Evolutionary conservation across 1,284 basidiomycete species (phyloP).

Genomic region (Bjerkandera adusta): DNA sequence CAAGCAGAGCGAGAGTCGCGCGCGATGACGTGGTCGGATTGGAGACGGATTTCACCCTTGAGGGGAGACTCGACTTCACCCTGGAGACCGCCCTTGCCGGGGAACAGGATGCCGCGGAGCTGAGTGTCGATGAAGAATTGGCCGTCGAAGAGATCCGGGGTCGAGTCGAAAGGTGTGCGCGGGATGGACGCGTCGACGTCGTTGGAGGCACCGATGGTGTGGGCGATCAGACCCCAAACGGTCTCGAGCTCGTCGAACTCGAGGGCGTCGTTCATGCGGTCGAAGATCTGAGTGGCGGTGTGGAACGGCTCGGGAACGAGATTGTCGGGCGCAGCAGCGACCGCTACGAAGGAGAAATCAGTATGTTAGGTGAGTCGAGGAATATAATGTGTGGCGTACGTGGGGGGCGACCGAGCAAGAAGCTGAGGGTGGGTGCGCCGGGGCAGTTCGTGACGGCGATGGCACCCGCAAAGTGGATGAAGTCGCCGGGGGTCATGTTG

Average conservation of each 20-base stretch:
- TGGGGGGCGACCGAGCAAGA: slow-evolving; percentile 23
- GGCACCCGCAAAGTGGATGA: slow-evolving; percentile 30
- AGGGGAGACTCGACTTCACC: slow-evolving; percentile 32
- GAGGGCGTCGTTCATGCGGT: slow-evolving; percentile 25
- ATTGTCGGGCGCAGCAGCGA: slow-evolving; percentile 23
- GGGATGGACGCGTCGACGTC: slow-evolving; percentile 25
- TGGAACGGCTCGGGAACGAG: slow-evolving; percentile 31
- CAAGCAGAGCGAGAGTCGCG: slow-evolving; percentile 33
- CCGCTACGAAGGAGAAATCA: too few relatives aligned
- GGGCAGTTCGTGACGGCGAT: slow-evolving; percentile 28
- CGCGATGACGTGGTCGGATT: slow-evolving; percentile 30
- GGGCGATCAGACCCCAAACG: slow-evolving; percentile 28
- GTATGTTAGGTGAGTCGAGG: neutral
- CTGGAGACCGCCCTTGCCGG: slow-evolving; percentile 22
- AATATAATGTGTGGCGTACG: neutral
- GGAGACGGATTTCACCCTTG: slow-evolving; percentile 34
- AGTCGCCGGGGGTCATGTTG: slow-evolving; percentile 29
- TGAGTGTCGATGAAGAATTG: slow-evolving; percentile 41
- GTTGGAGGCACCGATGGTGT: slow-evolving; percentile 27
- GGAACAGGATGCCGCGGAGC: slow-evolving; percentile 33
- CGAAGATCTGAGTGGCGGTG: slow-evolving; percentile 27
- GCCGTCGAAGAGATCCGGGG: slow-evolving; percentile 34
- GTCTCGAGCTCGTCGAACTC: slow-evolving; percentile 26
- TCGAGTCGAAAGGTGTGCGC: slow-evolving; percentile 30
- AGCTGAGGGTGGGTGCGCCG: slow-evolving; percentile 24